Evolutionary conservation across 2,329 filamentous ascomycete genomes (phyloP).

Genomic region (Nemania sp.): DNA sequence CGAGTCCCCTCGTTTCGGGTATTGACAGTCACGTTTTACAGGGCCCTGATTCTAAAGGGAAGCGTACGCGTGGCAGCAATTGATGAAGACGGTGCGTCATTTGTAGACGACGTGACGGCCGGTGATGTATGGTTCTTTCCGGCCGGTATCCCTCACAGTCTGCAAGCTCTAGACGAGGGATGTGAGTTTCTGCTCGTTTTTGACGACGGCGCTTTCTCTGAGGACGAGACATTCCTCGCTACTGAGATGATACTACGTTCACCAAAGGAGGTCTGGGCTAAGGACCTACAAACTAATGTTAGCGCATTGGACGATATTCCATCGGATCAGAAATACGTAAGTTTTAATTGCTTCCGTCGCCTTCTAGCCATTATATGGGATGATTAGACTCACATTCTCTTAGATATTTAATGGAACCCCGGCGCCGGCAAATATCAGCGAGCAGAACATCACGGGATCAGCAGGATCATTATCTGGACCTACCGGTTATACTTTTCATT

Average conservation of each 20-base stretch:
- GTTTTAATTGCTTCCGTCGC: conserved; percentile 18
- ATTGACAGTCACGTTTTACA: conserved; percentile 35
- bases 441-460: conserved; percentile 61
- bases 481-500: conserved; percentile 62
- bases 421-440: conserved; percentile 58
- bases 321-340: conserved; percentile 59
- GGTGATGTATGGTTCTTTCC: conserved; percentile 62
- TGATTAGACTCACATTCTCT: conserved; percentile 12
- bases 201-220: conserved; percentile 68
- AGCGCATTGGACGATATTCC: conserved; percentile 62
- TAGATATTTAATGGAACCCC: conserved; percentile 65
- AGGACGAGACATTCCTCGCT: conserved; percentile 70
- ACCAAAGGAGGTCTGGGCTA: conserved; percentile 65
- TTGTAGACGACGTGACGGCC: conserved; percentile 61
- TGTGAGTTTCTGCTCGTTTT: conserved; percentile 72
- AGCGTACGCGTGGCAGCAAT: conserved; percentile 64
- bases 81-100: conserved; percentile 62
- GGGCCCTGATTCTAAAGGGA: conserved; percentile 64
- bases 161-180: conserved; percentile 67
- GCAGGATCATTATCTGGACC: conserved; percentile 57
- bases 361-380: neutral
- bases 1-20: neutral
- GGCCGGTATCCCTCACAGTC: conserved; percentile 50
- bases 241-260: conserved; percentile 65
- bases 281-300: conserved; percentile 63